phyloP scores from a whole-genome alignment of 169 alveolate species.

The Eimeria zaria region DNA sequence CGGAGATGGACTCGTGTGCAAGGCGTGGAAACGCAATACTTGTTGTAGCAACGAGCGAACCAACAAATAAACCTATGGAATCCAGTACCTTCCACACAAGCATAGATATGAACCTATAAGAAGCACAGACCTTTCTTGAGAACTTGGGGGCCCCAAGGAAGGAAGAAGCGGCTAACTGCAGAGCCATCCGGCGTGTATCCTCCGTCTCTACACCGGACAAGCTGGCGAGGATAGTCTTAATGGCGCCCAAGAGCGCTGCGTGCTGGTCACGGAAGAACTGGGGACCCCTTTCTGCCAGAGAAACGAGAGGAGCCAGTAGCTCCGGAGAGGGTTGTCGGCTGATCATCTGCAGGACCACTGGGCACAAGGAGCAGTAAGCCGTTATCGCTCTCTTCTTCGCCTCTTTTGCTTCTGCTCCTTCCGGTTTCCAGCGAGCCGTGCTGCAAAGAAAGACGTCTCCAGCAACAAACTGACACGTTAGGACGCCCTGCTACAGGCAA shows the following conservation, averaged over 20 bases:
- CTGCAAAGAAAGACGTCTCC: neutral
- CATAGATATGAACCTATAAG: neutral
- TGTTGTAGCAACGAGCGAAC: neutral
- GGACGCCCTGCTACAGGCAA: neutral
- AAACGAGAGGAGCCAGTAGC: conserved; percentile 43
- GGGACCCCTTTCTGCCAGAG: conserved; percentile 72
- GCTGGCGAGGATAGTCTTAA: conserved; percentile 29
- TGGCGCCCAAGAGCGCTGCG: conserved; percentile 5
- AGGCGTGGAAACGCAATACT: neutral
- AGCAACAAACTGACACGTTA: neutral
- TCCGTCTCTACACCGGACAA: neutral
- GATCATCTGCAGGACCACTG: conserved; percentile 33
- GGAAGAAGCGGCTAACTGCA: conserved; percentile 55
- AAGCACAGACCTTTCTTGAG: conserved; percentile 30
- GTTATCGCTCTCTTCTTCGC: conserved; percentile 29
- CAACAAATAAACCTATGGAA: neutral
- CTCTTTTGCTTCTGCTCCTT: conserved; percentile 10
- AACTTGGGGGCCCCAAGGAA: conserved; percentile 42
- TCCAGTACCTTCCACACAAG: neutral
- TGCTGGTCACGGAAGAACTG: conserved; percentile 68
- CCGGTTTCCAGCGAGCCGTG: conserved; percentile 52
- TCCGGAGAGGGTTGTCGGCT: conserved; percentile 32
- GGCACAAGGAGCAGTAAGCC: conserved; percentile 55
- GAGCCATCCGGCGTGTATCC: conserved; percentile 56
- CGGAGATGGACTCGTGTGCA: neutral